These are phyloP conservation scores for Umbellularia californica DNA, from an alignment of 164 flowering plant genomes.

Conservation along the genomic window DNA sequence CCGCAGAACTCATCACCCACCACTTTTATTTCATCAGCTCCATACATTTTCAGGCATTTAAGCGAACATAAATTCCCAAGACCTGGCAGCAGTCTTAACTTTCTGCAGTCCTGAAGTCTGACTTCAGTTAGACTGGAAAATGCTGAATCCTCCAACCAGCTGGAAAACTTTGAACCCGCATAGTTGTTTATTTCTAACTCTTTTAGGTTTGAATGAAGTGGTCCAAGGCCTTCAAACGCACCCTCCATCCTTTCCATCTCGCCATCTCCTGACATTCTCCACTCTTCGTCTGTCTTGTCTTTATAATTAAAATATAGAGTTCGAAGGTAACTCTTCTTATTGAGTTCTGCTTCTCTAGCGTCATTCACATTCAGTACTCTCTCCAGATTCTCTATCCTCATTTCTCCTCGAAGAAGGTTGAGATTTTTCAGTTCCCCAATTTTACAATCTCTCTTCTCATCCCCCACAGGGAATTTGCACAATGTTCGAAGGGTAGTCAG, in stretches of 20 bases:
- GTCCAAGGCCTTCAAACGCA: conserved; percentile 1
- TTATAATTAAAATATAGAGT: not conserved
- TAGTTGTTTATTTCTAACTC: not conserved
- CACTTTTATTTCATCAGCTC: not conserved
- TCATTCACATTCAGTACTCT: not conserved
- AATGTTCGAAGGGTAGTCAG: not conserved
- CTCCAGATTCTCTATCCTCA: not conserved
- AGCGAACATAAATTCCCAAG: not conserved
- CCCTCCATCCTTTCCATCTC: not conserved
- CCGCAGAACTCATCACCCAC: not conserved
- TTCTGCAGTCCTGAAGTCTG: not conserved
- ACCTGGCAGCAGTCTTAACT: not conserved
- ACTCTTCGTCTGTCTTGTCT: not conserved
- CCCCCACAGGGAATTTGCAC: not conserved
- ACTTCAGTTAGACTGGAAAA: not conserved
- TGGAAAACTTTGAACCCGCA: not conserved
- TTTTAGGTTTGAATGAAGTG: not conserved
- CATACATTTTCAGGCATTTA: not conserved
- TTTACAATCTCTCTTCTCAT: not conserved
- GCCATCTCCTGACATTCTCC: not conserved
- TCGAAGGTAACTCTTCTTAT: not conserved
- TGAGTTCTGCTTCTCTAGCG: not conserved
- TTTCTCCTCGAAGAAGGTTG: not conserved
- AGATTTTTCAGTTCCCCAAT: not conserved
- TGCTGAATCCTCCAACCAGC: not conserved